Evolutionary conservation across 148 eudicot genomes (phyloP).

Genomic region (Salicornia ramosissima): DNA sequence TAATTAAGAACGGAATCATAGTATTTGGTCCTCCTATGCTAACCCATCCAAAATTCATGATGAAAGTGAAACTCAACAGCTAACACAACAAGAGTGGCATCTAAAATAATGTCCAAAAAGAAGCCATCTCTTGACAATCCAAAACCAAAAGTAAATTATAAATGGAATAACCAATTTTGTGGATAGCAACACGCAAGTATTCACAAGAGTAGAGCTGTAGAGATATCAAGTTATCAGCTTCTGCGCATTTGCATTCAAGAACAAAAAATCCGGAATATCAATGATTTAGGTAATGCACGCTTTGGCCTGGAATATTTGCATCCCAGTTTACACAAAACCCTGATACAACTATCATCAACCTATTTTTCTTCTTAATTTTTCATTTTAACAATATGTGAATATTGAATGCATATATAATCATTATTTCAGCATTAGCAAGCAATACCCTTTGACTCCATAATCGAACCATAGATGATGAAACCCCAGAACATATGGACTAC

Average conservation of each 20-base stretch:
- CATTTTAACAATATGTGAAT: neutral
- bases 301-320: neutral
- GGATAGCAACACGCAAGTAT: neutral
- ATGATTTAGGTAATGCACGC: neutral
- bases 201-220: neutral
- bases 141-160: neutral
- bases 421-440: neutral
- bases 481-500: neutral
- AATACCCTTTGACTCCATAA: neutral
- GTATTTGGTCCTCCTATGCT: too few species aligned
- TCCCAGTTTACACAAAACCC: neutral
- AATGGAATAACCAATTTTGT: neutral
- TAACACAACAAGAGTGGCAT: neutral
- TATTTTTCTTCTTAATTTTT: neutral
- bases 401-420: neutral
- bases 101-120: neutral
- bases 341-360: neutral
- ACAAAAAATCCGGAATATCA: neutral
- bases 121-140: neutral
- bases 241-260: neutral
- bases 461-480: neutral
- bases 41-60: neutral
- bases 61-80: neutral
- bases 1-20: too few species aligned
- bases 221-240: neutral